Base-by-base conservation (phyloP, 116 monocot genomes). In the Trichopus zeylanicus region DNA sequence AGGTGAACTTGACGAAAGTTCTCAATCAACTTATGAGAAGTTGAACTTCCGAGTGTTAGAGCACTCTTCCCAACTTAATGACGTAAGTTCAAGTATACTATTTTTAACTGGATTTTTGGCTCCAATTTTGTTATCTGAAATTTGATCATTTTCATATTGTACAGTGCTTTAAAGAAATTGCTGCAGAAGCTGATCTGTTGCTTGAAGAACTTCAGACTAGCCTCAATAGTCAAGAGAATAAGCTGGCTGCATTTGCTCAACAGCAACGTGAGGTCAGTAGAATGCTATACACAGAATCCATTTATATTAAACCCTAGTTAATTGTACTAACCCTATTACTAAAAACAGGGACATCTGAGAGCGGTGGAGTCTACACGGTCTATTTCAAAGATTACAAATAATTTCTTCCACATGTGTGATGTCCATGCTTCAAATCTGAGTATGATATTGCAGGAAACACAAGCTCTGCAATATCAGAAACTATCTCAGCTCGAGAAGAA, bases 401-500 rank as follows among this genome's bases (percentile, higher is more conserved):
- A 74, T 75, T 98, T 98, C 70, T 98, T 98, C 72, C 55, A 80
- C 35, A 74, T 80, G 1, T 71, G 91, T 28, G 88, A 91, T 61
- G 48, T 52, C 63, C 85, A 88, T 76, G 75, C 76, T 57, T 78
- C 73, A 5, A 91, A 76, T n/a, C 64, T 98, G 62, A 88, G 60
- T 62, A 73, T 48, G 71, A 98, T 91, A 60, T 66, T 98, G 75
- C 75, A 88, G 69, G 85, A 91, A 75, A 78, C 91, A 33, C 92
- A 85, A 77, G 46, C 56, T 47, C 71, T 72, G 3, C 91, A 98
- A 73, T 73, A 91, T 51, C 72, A 62, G 70, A 79, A 80, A 66
- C 80, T 98, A 8, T 63, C 55, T 60, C 91, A 91, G 39, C 92
- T 98, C 65, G 91, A 98, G 61, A 92, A 67, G 69, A 98, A 98